phyloP scores from a whole-genome alignment of 257 asterid species.

The Jasminum sambac region DNA sequence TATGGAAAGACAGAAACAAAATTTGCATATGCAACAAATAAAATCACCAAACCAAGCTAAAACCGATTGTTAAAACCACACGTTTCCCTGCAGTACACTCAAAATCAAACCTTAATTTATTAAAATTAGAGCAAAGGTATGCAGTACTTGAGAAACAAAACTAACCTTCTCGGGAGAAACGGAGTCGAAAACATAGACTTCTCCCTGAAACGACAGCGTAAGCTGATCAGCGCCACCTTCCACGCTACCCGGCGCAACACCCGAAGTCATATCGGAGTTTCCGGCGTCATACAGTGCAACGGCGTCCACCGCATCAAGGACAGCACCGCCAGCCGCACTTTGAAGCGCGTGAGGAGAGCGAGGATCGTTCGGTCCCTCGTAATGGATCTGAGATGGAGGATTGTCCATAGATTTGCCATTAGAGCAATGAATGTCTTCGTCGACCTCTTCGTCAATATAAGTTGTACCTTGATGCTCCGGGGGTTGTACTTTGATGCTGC shows the following conservation, averaged over 20 bases:
- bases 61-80: background rate
- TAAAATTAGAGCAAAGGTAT: background rate
- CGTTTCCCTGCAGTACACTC: background rate
- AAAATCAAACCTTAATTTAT: constrained; percentile 10
- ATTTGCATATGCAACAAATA: background rate
- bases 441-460: constrained; percentile 45
- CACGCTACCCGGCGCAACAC: constrained; percentile 28
- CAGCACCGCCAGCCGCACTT: constrained; percentile 29
- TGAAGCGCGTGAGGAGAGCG: constrained; percentile 75
- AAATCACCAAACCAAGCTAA: background rate
- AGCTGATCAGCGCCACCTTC: constrained; percentile 88
- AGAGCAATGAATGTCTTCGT: constrained; percentile 47
- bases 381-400: constrained; percentile 60
- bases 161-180: constrained; percentile 90
- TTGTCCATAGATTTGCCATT: constrained; percentile 50
- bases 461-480: constrained; percentile 39
- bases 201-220: constrained; percentile 94
- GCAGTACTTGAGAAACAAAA: background rate
- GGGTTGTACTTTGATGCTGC: constrained; percentile 38
- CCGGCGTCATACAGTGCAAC: constrained; percentile 43
- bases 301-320: constrained; percentile 44
- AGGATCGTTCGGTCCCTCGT: constrained; percentile 48
- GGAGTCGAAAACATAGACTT: constrained; percentile 87
- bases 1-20: too few species aligned
- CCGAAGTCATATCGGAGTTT: constrained; percentile 41